These are phyloP conservation scores for Termitomyces sp. DNA, from an alignment of 768 basidiomycete genomes.

Conservation along the genomic window DNA sequence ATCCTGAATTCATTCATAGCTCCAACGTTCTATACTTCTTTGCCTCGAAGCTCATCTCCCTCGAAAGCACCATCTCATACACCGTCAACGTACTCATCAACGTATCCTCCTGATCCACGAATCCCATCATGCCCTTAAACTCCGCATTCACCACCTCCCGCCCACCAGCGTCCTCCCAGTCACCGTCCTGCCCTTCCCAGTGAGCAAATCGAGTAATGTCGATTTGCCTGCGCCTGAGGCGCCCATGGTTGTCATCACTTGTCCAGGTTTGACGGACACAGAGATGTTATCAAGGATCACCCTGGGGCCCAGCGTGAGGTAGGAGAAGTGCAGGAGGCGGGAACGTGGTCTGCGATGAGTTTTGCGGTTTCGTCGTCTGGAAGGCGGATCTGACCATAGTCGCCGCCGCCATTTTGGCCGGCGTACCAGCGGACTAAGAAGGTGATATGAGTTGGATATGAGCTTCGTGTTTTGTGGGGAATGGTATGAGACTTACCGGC, in stretches of 20 bases:
- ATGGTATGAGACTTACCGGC: too few relatives aligned
- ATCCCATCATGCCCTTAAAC: slow-evolving; percentile 88
- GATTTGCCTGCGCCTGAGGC: slow-evolving; percentile 97
- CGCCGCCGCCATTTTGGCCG: too few relatives aligned
- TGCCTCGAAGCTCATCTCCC: slow-evolving; percentile 95
- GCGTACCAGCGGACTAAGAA: too few relatives aligned
- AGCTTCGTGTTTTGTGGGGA: too few relatives aligned
- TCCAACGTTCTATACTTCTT: slow-evolving; percentile 94
- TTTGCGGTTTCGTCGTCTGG: too few relatives aligned
- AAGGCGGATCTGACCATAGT: too few relatives aligned
- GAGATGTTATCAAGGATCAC: too few relatives aligned
- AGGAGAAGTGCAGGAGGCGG: too few relatives aligned
- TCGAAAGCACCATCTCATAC: slow-evolving; percentile 93
- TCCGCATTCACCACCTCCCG: slow-evolving; percentile 67
- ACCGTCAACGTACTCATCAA: slow-evolving; percentile 97
- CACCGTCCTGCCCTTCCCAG: slow-evolving; percentile 78
- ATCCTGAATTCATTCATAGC: slow-evolving; percentile 95
- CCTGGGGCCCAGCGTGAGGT: too few relatives aligned
- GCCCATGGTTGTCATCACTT: slow-evolving; percentile 95
- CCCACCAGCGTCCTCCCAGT: slow-evolving; percentile 79
- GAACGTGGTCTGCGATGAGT: too few relatives aligned
- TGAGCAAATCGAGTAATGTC: slow-evolving; percentile 94
- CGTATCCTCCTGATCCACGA: slow-evolving; percentile 98
- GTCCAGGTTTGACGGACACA: slow-evolving; percentile 84
- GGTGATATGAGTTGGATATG: too few relatives aligned